phyloP scores from a whole-genome alignment of 371 early-diverging fungal species.

The Rhizopus arrhizus region DNA sequence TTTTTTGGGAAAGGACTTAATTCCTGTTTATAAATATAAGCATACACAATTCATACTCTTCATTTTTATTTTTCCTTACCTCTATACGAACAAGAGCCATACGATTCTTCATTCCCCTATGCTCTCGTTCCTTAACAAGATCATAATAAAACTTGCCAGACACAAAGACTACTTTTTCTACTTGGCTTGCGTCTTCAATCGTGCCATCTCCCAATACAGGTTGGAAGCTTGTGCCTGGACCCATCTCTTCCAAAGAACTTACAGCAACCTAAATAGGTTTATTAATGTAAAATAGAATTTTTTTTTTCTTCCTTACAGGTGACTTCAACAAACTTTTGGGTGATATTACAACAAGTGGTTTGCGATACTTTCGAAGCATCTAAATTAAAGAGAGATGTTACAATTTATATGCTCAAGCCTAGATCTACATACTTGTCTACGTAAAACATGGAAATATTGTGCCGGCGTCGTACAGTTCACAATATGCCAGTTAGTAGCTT shows the following conservation, averaged over 20 bases:
- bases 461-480: conserved; percentile 93
- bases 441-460: conserved; percentile 93
- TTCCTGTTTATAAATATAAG: conserved; percentile 44
- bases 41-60: too few relatives aligned
- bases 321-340: conserved; percentile 83
- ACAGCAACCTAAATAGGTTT: conserved; percentile 56
- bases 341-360: conserved; percentile 87
- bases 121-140: conserved; percentile 74
- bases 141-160: conserved; percentile 94
- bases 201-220: conserved; percentile 75
- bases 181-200: conserved; percentile 37
- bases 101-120: conserved; percentile 61
- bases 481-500: conserved; percentile 90
- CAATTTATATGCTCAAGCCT: conserved; percentile 1
- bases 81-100: conserved; percentile 90
- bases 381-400: conserved; percentile 5
- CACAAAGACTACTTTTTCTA: conserved; percentile 81
- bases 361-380: conserved; percentile 83
- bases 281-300: background rate
- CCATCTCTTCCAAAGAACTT: conserved; percentile 82
- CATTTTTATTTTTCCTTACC: background rate
- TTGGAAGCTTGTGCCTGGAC: conserved; percentile 78
- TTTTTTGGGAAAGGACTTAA: conserved; percentile 90
- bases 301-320: conserved; percentile 29
- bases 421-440: conserved; percentile 74